These are phyloP conservation scores for Paecilomyces dactylethromorphus DNA, from an alignment of 2,329 filamentous ascomycete genomes.

Conservation along the genomic window DNA sequence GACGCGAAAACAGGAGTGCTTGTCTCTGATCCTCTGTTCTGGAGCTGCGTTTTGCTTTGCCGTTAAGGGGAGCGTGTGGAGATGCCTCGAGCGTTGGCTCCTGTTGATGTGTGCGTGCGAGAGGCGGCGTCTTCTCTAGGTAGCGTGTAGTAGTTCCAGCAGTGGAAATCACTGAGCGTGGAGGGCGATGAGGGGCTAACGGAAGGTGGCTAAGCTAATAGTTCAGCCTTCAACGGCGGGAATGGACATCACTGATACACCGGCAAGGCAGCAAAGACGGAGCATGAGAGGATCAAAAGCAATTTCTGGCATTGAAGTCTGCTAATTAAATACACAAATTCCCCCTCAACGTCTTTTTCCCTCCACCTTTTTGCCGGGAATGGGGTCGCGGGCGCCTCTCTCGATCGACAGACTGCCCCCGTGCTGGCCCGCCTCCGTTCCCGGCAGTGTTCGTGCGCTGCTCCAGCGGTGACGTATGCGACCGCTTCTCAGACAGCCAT, in stretches of 20 bases:
- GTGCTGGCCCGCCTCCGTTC: neutral
- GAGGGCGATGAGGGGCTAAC: neutral
- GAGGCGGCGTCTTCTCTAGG: neutral
- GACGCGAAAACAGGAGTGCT: slow-evolving; percentile 4
- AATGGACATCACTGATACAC: neutral
- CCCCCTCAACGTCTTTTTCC: too few species aligned
- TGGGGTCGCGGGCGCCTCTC: neutral
- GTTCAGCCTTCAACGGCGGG: neutral
- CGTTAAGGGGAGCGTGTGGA: neutral
- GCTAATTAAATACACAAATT: too few species aligned
- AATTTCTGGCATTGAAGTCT: too few species aligned
- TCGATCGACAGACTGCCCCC: neutral
- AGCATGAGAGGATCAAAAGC: too few species aligned
- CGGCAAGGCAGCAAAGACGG: neutral
- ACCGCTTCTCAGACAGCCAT: neutral
- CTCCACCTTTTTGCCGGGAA: too few species aligned
- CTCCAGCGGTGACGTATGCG: neutral
- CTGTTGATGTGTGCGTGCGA: neutral
- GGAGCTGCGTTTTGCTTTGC: neutral
- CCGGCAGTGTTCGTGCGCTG: neutral
- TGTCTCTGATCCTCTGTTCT: neutral
- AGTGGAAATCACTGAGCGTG: neutral
- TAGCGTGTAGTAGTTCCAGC: neutral
- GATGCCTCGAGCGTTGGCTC: neutral
- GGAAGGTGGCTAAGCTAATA: neutral